Evolutionary conservation across 176 grass and related monocot species (phyloP), one percentile per base, ranked within the genome.

Genomic region (Urochloa ruziziensis): DNA sequence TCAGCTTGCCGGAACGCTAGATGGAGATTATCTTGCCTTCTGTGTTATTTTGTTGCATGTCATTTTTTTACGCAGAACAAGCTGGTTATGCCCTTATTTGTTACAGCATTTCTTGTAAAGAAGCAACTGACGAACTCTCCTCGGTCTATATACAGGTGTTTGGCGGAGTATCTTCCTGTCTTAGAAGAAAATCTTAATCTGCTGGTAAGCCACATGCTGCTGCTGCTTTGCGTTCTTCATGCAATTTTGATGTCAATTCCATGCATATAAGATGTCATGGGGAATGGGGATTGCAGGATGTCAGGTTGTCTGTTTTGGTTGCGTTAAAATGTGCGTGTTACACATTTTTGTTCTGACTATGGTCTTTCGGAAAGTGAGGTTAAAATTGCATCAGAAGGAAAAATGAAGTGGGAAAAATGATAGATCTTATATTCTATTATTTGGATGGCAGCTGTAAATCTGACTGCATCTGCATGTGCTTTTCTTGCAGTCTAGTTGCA

Each of bases 171-270:
- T 87, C 84, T 97, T 86, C 89, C 86, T 30, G 37, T 75, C 57
- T 81, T 97, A 77, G 92, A 97, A 93, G 95, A 89, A 39, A 78
- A 80, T 76, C 86, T 97, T 36, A 97, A 94, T 21, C 21, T 61
- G 7, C 92, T 84, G 92, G 95, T 94, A 80, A 73, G 72, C 27
- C 17, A 4, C 10, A 9, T 73, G 37, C 29, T 71, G 44, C 23
- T 60, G 3, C 21, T 82, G 43, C 53, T 62, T 79, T 83, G 0
- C 19, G 12, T n/a, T 64, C 21, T 57, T 43, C 4, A 52, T 74
- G 53, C 30, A 37, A 69, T 82, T 70, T 73, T 82, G 25, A 71
- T 46, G 64, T 35, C 43, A 27, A 71, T 70, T 16, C 4, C 43
- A 30, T 75, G 47, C 28, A 67, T 52, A 56, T 80, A 81, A 39